Percentiles rank a stretch among this genome's conserved stretches.
Conservation (phyloP, 2,329 filamentous ascomycete genomes). For the Pseudopithomyces maydicus region DNA sequence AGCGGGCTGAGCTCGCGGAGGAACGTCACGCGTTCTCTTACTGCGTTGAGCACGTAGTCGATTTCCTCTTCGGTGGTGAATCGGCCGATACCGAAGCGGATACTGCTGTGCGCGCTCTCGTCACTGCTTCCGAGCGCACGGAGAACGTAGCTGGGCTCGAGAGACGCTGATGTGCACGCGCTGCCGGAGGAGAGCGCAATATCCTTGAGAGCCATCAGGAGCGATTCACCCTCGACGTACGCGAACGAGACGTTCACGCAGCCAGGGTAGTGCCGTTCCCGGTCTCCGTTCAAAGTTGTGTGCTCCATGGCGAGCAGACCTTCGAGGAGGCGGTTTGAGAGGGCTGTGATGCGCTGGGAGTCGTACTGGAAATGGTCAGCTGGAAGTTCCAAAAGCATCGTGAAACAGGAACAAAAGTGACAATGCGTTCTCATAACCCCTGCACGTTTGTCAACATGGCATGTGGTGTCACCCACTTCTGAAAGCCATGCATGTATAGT, state of each 20-base stretch:
- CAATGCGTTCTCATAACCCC: constrained; percentile 61
- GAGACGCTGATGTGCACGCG: constrained; percentile 93
- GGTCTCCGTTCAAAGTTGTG: constrained; percentile 87
- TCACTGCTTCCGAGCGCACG: constrained; percentile 94
- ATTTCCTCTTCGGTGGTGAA: constrained; percentile 97
- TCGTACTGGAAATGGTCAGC: constrained; percentile 72
- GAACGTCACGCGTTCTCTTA: constrained; percentile 88
- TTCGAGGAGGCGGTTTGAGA: constrained; percentile 82
- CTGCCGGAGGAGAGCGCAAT: constrained; percentile 96
- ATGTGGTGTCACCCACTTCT: constrained; percentile 57
- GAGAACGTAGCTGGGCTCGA: constrained; percentile 96
- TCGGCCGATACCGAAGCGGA: constrained; percentile 94
- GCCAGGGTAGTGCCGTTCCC: constrained; percentile 84
- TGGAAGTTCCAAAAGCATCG: neutral
- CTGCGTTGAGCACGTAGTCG: constrained; percentile 95
- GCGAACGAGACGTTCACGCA: constrained; percentile 99
- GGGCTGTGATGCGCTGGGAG: constrained; percentile 76
- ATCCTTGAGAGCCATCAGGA: constrained; percentile 97
- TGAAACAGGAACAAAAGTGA: neutral
- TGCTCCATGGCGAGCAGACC: constrained; percentile 90
- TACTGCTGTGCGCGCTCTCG: constrained; percentile 96
- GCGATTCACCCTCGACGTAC: constrained; percentile 96
- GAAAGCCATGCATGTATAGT: constrained; percentile 88
- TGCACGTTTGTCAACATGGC: constrained; percentile 64
- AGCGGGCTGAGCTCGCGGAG: constrained; percentile 91